Evolutionary conservation across 768 basidiomycete species (phyloP).

Genomic region (Lactarius hatsudake): DNA sequence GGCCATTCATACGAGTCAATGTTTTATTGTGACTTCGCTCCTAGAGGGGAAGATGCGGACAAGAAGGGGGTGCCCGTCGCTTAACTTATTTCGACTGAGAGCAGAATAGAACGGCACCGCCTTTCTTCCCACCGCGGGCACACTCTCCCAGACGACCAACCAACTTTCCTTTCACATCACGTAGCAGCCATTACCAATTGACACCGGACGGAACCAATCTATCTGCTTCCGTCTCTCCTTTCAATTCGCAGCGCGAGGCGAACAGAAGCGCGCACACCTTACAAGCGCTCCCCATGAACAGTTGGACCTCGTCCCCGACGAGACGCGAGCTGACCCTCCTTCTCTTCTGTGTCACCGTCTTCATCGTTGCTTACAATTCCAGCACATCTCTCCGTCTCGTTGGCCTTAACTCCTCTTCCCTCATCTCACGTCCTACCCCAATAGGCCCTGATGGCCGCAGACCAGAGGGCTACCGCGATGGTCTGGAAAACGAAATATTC

Average conservation of each 20-base stretch:
- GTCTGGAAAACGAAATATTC: conserved; percentile 59
- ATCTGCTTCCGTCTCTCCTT: not conserved
- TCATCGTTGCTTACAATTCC: conserved; percentile 72
- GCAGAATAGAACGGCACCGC: not conserved
- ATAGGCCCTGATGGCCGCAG: conserved; percentile 51
- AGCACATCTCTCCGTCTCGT: conserved; percentile 58
- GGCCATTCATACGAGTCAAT: not conserved
- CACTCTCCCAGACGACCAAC: not conserved
- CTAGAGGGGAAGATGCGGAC: not conserved
- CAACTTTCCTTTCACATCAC: not conserved
- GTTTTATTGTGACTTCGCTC: no score
- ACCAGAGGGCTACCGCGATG: conserved; percentile 52
- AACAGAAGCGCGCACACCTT: not conserved
- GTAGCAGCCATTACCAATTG: no score
- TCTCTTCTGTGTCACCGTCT: conserved; percentile 60
- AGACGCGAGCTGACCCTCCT: conserved; percentile 72
- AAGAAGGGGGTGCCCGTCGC: not conserved
- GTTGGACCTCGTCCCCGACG: conserved; percentile 64
- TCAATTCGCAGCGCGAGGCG: not conserved
- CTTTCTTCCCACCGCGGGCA: not conserved
- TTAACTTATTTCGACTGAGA: not conserved
- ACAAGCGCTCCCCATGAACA: conserved; percentile 13
- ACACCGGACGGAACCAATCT: not conserved
- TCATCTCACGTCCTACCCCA: not conserved
- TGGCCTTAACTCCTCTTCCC: conserved; percentile 30